A percentile compares a stretch with the other conserved stretches of the same genome.
Conservation (phyloP, 495 filamentous ascomycete species). For the Lophiotrema nucula region DNA sequence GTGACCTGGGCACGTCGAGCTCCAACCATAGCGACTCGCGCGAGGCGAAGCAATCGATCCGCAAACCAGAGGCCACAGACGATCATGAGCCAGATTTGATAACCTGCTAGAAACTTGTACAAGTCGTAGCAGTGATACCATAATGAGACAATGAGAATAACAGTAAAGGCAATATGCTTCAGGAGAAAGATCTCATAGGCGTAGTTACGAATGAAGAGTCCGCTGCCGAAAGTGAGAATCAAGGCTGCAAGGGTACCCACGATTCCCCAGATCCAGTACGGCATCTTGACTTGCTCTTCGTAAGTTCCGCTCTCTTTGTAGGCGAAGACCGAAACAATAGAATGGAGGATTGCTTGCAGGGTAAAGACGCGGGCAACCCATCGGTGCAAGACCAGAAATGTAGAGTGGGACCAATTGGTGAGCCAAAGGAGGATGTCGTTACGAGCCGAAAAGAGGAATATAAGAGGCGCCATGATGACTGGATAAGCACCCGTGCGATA, state of each 20-base stretch:
- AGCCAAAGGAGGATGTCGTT: conserved; percentile 51
- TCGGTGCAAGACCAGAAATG: conserved; percentile 49
- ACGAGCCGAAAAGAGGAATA: conserved; percentile 43
- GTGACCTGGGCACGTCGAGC: conserved; percentile 36
- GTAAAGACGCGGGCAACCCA: conserved; percentile 47
- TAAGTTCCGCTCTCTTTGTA: conserved; percentile 32
- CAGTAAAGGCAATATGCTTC: conserved; percentile 43
- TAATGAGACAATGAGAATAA: conserved; percentile 43
- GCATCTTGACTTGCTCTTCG: conserved; percentile 10
- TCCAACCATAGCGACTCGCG: conserved; percentile 37
- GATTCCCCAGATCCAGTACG: conserved; percentile 47
- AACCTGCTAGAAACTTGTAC: conserved; percentile 36
- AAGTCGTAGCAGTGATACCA: conserved; percentile 44
- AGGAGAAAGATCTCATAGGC: conserved; percentile 48
- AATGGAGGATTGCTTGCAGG: conserved; percentile 44
- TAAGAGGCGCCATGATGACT: conserved; percentile 39
- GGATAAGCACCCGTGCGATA: conserved; percentile 44
- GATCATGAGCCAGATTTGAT: conserved; percentile 50
- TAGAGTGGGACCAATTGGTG: conserved; percentile 50
- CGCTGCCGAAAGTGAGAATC: conserved; percentile 20
- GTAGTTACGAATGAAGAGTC: conserved; percentile 35
- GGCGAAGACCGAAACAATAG: conserved; percentile 28
- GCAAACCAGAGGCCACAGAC: background rate
- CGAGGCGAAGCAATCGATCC: background rate
- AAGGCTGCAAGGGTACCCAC: conserved; percentile 39